Evolutionary conservation across 208 protist species (phyloP).

Genomic region (Endotrypanum monterogeii): DNA sequence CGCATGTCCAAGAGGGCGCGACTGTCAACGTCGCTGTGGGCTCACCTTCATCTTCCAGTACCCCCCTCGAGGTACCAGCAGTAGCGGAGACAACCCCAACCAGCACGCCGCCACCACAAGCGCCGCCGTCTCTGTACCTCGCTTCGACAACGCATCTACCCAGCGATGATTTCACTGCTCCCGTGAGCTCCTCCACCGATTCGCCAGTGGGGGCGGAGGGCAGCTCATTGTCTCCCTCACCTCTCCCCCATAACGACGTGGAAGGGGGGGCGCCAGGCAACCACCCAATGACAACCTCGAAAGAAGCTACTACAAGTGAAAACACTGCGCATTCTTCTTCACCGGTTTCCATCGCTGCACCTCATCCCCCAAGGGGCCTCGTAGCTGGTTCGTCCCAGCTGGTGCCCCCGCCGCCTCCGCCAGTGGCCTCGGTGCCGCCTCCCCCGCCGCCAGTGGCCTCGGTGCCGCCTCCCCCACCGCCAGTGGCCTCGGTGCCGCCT

Average conservation of each 20-base stretch:
- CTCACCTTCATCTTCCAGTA: neutral
- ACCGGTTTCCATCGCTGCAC: neutral
- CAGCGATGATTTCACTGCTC: neutral
- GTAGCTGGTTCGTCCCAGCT: neutral
- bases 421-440: neutral
- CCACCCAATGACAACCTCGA: neutral
- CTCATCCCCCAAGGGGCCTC: slow-evolving; percentile 1
- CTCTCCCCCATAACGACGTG: neutral
- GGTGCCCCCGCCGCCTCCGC: slow-evolving; percentile 14
- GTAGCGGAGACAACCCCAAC: neutral
- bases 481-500: no score
- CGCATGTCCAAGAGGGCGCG: neutral
- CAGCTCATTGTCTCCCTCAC: neutral
- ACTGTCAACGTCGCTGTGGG: neutral
- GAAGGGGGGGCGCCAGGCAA: neutral
- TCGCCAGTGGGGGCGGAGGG: neutral
- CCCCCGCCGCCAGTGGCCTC: slow-evolving; percentile 5
- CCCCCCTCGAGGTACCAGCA: neutral
- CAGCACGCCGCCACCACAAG: neutral
- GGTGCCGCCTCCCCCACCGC: neutral
- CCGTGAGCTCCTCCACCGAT: neutral
- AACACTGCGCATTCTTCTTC: slow-evolving; percentile 2
- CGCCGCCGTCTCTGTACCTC: neutral
- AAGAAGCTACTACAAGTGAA: neutral
- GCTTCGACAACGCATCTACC: neutral